phyloP scores from a whole-genome alignment of 2,329 filamentous ascomycete genomes.

The Hysterium pulicare region DNA sequence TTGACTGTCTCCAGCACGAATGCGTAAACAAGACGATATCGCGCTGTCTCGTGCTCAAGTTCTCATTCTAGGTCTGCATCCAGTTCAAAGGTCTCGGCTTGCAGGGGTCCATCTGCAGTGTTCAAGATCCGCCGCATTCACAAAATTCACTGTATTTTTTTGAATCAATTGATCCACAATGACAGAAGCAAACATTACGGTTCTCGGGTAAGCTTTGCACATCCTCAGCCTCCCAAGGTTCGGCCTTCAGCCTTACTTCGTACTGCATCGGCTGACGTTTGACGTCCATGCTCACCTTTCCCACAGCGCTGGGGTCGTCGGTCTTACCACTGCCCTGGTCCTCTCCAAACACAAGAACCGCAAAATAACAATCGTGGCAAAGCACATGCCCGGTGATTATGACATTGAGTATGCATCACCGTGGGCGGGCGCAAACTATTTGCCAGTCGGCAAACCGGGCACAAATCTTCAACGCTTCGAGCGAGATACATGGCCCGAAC shows the following conservation, averaged over 20 bases:
- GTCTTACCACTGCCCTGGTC: slow-evolving; percentile 62
- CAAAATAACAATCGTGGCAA: slow-evolving; percentile 69
- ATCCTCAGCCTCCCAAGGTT: too few relatives aligned
- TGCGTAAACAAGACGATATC: too few relatives aligned
- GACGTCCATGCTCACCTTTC: too few relatives aligned
- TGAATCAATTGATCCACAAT: neutral
- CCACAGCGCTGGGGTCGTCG: slow-evolving; percentile 62
- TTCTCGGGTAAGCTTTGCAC: slow-evolving; percentile 3
- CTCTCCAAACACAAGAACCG: slow-evolving; percentile 56
- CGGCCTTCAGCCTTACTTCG: neutral
- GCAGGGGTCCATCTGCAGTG: too few relatives aligned
- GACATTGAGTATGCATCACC: slow-evolving; percentile 87
- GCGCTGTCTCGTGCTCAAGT: slow-evolving; percentile 13
- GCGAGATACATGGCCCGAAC: slow-evolving; percentile 44
- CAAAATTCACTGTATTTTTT: neutral
- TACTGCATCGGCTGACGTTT: too few relatives aligned
- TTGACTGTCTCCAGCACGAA: too few relatives aligned
- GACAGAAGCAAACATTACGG: slow-evolving; percentile 3
- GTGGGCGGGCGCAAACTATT: slow-evolving; percentile 78
- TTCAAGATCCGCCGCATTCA: neutral
- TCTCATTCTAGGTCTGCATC: too few relatives aligned
- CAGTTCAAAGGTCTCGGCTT: too few relatives aligned
- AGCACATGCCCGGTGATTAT: slow-evolving; percentile 92
- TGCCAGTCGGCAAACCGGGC: slow-evolving; percentile 53
- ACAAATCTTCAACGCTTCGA: slow-evolving; percentile 41